Base-by-base conservation (phyloP, 2,329 filamentous ascomycete species). In the Colletotrichum sp. region DNA sequence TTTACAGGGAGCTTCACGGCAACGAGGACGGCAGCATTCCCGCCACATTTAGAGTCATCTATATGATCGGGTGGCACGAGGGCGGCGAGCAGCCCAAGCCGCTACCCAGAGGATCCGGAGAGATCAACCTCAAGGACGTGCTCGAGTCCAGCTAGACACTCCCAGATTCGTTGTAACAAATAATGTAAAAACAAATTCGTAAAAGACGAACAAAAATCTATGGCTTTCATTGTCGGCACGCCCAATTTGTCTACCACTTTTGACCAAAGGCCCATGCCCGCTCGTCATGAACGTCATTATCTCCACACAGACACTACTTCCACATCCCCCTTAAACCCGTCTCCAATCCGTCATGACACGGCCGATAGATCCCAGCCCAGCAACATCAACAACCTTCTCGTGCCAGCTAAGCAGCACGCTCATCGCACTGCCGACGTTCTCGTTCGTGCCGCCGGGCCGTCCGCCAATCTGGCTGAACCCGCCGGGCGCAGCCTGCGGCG, bases 61-160 rank as follows among this genome's bases (percentile, higher is more conserved):
- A 97, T 85, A 98, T 99, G 96, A 99, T 99, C 85, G 97, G 97
- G 0, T 99, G 97, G 97, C 98, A 96, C 83, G 95, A 96, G 79
- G 93, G 95, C 3, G 90, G 91, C 34, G 91, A 93, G 69, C 96
- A 99, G 86, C 89, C 93, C 3, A 89, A 96, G 85, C 96, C 97
- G 7, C 86, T 99, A 74, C 86, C 93, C 79, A 91, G 97, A 79
- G 97, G 97, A 1, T 98, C 94, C 78, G 97, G 95, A 12, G 90
- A 98, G 82, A 87, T 98, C 57, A 98, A 95, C 84, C 89, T 99
- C 78, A 98, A 97, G 84, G 96, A 99, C 84, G 88, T 98, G 21
- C 80, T 92, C 57, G 88, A 91, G 80, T 84, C 84, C 63, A 88
- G 89, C 74, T 88, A 83, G 68, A 68, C n/a, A 21, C 21, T 30